A percentile compares a stretch with the other conserved stretches of the same genome.
Conservation (phyloP, 2,329 filamentous ascomycete species). For the Colletotrichum truncatum region DNA sequence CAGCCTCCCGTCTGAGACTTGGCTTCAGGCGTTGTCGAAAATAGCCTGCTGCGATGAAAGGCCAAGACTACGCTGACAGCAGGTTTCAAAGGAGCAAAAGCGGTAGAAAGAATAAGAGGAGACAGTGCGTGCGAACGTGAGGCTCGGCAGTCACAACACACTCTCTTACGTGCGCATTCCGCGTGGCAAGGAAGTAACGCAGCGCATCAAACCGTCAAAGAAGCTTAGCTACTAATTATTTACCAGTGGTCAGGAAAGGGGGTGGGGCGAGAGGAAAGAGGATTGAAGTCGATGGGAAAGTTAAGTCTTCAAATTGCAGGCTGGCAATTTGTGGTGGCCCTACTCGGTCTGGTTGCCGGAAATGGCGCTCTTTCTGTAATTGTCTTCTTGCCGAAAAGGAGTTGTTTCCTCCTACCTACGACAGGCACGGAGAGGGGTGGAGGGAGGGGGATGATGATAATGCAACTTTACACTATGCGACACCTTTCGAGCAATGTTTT, state of each 20-base stretch:
- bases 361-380: too few relatives aligned
- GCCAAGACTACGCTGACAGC: background rate
- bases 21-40: constrained; percentile 1
- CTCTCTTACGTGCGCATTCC: background rate
- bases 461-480: too few relatives aligned
- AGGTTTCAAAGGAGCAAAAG: constrained; percentile 5
- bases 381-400: too few relatives aligned
- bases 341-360: too few relatives aligned
- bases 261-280: background rate
- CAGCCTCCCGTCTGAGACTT: background rate
- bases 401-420: too few relatives aligned
- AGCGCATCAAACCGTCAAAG: constrained; percentile 6
- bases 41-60: constrained; percentile 11
- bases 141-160: background rate
- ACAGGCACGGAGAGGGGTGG: too few relatives aligned
- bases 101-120: background rate
- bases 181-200: background rate
- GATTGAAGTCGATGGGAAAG: background rate
- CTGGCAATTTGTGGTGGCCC: too few relatives aligned
- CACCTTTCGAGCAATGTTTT: too few relatives aligned
- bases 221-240: constrained; percentile 3
- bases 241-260: background rate
- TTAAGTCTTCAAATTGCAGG: background rate
- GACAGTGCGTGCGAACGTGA: constrained; percentile 9
- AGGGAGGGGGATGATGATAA: too few relatives aligned